These are phyloP conservation scores for Fusarium palustre DNA, from an alignment of 2,329 filamentous ascomycete species.

Conservation along the genomic window DNA sequence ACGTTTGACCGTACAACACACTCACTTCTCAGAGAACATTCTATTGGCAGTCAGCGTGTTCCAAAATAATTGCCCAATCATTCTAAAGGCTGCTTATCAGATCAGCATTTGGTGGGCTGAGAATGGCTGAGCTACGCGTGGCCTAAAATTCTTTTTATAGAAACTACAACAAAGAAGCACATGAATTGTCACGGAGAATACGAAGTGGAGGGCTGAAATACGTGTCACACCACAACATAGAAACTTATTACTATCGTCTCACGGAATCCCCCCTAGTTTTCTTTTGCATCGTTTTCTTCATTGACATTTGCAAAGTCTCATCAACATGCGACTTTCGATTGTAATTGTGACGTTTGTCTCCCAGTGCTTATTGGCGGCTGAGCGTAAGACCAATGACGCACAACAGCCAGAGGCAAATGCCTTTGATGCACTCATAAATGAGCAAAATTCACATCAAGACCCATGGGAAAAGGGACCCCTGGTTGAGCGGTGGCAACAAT, in stretches of 20 bases:
- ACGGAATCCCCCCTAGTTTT: background rate
- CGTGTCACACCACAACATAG: background rate
- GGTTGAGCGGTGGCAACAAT: slow-evolving; percentile 17
- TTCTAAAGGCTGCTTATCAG: background rate
- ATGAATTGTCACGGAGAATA: background rate
- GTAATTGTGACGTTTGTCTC: background rate
- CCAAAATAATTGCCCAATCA: slow-evolving; percentile 1
- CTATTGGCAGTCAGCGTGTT: background rate
- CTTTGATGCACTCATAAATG: background rate
- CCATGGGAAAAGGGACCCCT: background rate
- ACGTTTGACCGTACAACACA: background rate
- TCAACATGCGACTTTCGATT: slow-evolving; percentile 3
- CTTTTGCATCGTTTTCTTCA: background rate
- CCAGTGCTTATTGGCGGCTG: background rate
- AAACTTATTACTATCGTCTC: too few species aligned
- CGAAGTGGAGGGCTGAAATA: background rate
- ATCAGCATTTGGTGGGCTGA: slow-evolving; percentile 5
- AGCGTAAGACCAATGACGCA: background rate
- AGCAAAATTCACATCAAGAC: background rate
- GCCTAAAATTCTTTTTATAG: slow-evolving; percentile 28
- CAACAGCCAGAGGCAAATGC: background rate
- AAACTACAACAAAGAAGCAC: slow-evolving; percentile 5
- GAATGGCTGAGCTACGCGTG: slow-evolving; percentile 16
- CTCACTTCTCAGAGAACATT: background rate
- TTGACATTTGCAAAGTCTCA: background rate